Conservation (phyloP, 495 filamentous ascomycete genomes). For the Penicillium turbatum region DNA sequence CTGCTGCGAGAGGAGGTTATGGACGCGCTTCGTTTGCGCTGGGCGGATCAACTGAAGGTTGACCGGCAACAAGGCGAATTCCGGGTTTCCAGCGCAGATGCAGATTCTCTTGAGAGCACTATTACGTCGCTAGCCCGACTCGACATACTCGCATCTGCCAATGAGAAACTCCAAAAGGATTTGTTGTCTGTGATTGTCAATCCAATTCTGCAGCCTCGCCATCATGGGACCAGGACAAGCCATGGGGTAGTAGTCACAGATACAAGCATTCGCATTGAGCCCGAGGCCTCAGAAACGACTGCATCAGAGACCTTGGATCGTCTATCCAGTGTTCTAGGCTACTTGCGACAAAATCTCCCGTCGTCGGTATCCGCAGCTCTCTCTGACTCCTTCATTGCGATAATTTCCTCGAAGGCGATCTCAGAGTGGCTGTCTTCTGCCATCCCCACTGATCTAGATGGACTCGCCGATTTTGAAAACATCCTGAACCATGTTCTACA, state of each 20-base stretch:
- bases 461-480: slow-evolving; percentile 63
- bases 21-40: slow-evolving; percentile 31
- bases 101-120: slow-evolving; percentile 29
- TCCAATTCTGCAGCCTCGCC: slow-evolving; percentile 30
- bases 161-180: slow-evolving; percentile 34
- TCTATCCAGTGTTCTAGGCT: slow-evolving; percentile 57
- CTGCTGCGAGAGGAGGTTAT: slow-evolving; percentile 33
- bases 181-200: slow-evolving; percentile 30
- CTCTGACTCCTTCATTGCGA: slow-evolving; percentile 62
- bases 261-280: slow-evolving; percentile 29
- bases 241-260: slow-evolving; percentile 28
- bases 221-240: slow-evolving; percentile 27
- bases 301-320: slow-evolving; percentile 39
- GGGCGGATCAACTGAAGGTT: slow-evolving; percentile 53
- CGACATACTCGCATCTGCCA: slow-evolving; percentile 31
- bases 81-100: slow-evolving; percentile 38
- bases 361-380: slow-evolving; percentile 55
- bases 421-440: slow-evolving; percentile 67
- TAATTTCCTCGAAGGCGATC: slow-evolving; percentile 61
- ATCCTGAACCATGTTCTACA: slow-evolving; percentile 54
- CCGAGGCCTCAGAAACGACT: slow-evolving; percentile 23
- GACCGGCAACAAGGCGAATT: slow-evolving; percentile 47
- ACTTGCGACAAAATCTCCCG: slow-evolving; percentile 63
- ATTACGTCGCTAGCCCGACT: slow-evolving; percentile 34
- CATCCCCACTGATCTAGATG: slow-evolving; percentile 67